Evolutionary conservation across 1,284 basidiomycete species (phyloP).

Genomic region (Agroathelia rolfsii): DNA sequence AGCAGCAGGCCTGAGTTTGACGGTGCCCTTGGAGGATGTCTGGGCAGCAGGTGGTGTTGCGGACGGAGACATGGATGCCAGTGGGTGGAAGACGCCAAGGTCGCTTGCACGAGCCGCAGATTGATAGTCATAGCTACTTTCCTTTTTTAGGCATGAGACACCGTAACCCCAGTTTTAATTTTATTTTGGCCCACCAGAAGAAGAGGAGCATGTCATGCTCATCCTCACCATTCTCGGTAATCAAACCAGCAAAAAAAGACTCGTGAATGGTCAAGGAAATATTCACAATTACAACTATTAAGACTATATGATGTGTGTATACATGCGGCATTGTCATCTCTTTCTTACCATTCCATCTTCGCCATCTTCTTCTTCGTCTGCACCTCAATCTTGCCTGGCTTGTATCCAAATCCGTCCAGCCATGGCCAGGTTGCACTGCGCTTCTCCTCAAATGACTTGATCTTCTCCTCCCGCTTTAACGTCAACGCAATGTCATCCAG

Average conservation of each 20-base stretch:
- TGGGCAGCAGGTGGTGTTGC: not conserved
- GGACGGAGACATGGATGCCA: too few relatives aligned
- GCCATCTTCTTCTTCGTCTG: constrained; percentile 32
- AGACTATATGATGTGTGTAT: too few relatives aligned
- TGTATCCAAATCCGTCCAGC: constrained; percentile 89
- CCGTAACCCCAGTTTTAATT: too few relatives aligned
- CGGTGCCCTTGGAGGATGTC: not conserved
- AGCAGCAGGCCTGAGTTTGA: not conserved
- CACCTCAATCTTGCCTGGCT: constrained; percentile 63
- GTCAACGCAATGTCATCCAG: constrained; percentile 92
- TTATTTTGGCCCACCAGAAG: too few relatives aligned
- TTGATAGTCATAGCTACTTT: constrained; percentile 1
- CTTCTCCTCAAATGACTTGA: constrained; percentile 70
- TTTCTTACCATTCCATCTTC: constrained; percentile 71
- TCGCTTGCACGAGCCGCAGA: too few relatives aligned
- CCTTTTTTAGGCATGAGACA: too few relatives aligned
- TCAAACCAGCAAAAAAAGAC: too few relatives aligned
- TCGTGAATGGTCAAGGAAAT: too few relatives aligned
- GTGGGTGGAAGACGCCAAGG: too few relatives aligned
- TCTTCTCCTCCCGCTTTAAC: constrained; percentile 62
- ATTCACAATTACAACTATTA: too few relatives aligned
- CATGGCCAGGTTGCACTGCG: constrained; percentile 80
- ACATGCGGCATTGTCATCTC: not conserved
- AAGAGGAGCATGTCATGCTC: too few relatives aligned
- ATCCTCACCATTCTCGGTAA: too few relatives aligned